These are phyloP conservation scores for Sporothrix euskadiensis DNA, from an alignment of 2,329 filamentous ascomycete genomes.

Conservation along the genomic window DNA sequence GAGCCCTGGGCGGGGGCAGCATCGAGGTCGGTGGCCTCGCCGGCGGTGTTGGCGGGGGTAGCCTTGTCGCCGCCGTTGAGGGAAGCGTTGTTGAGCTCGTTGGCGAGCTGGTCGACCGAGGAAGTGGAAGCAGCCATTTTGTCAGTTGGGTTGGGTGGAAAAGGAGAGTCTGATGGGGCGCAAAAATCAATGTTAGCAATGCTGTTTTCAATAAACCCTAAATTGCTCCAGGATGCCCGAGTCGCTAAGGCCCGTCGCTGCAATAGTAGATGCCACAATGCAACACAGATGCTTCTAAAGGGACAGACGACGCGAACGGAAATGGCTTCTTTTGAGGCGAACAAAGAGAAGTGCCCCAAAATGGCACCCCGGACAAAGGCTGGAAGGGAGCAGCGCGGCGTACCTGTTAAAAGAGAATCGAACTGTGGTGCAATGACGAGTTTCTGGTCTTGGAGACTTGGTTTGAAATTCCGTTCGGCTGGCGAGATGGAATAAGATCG, in stretches of 20 bases:
- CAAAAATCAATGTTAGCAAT: constrained; percentile 28
- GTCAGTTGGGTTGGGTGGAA: constrained; percentile 36
- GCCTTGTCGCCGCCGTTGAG: constrained; percentile 67
- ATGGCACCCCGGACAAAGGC: neutral
- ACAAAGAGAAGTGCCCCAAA: constrained; percentile 7
- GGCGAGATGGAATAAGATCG: constrained; percentile 22
- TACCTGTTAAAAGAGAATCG: constrained; percentile 17
- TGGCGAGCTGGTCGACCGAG: constrained; percentile 75
- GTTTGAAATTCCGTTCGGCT: constrained; percentile 20
- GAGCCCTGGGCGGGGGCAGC: constrained; percentile 71
- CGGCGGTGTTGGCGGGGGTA: constrained; percentile 71
- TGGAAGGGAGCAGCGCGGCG: constrained; percentile 1
- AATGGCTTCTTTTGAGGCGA: neutral
- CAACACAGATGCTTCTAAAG: neutral
- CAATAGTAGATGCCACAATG: neutral
- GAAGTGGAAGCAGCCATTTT: constrained; percentile 64
- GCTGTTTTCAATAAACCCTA: constrained; percentile 17
- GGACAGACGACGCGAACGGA: constrained; percentile 19
- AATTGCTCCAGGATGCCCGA: neutral
- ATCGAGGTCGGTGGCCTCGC: constrained; percentile 58
- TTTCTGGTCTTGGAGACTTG: neutral
- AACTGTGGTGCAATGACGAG: neutral
- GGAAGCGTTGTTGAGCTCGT: constrained; percentile 71
- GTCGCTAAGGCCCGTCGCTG: too few relatives aligned
- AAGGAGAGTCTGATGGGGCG: constrained; percentile 29